These are phyloP conservation scores for Microcos paniculata DNA, from an alignment of 345 rosid genomes.

Conservation along the genomic window DNA sequence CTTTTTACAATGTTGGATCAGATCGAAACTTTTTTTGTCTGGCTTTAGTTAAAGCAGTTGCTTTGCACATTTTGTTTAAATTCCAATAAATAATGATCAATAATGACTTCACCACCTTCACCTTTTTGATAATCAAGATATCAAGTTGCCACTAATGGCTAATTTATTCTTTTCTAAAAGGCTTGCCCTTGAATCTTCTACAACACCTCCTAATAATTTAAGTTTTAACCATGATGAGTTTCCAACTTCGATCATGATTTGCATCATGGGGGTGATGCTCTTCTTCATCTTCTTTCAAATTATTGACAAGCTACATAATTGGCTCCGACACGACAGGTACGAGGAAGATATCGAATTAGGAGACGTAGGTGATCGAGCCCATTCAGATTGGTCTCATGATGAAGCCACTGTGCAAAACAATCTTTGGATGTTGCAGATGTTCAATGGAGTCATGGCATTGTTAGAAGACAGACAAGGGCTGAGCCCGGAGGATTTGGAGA, in stretches of 20 bases:
- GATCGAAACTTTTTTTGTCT: not conserved
- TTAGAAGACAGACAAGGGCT: conserved; percentile 4
- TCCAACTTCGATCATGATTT: not conserved
- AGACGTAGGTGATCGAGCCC: not conserved
- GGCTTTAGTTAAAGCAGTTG: not conserved
- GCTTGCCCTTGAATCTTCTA: not conserved
- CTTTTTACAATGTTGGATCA: not conserved
- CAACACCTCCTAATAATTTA: not conserved
- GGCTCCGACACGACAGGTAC: not conserved
- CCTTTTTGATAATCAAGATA: not conserved
- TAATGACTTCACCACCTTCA: not conserved
- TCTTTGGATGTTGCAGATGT: not conserved
- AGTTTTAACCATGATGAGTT: not conserved
- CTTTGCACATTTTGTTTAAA: not conserved
- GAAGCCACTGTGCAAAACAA: not conserved
- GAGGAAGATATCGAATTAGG: not conserved
- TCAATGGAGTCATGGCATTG: not conserved
- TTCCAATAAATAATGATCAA: not conserved
- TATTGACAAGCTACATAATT: not conserved
- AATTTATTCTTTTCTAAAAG: not conserved
- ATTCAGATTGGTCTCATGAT: not conserved
- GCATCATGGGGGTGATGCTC: not conserved
- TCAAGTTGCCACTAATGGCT: not conserved
- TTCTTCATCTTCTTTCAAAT: not conserved
- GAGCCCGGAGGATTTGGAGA: not conserved